Evolutionary conservation across 306 rosid species (phyloP), one percentile per base, ranked within the genome.

Genomic region (Vachellia pachyceras): DNA sequence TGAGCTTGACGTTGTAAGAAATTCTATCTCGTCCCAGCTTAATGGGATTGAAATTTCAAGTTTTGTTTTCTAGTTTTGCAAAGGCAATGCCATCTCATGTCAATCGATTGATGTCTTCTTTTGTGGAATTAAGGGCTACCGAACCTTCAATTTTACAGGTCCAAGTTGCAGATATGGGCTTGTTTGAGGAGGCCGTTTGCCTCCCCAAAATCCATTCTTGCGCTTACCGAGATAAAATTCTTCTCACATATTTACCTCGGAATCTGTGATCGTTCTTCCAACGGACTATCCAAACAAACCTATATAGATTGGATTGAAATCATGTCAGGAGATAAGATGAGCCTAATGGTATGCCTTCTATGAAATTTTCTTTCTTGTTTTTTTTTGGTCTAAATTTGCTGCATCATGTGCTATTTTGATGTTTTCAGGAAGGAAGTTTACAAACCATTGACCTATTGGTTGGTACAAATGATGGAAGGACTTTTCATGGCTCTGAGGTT

Each of bases 141-240:
- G 54, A 47, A 47, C 17, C 54, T 47, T 47, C 54, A 12, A 47
- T 47, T 46, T 82, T 86, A 41, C 90, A 94, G 98, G 97, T 93
- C 76, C 97, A 89, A 87, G 99, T 95, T 88, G 97, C 90, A 11
- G 97, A n/a, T n/a, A n/a, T n/a, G n/a, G n/a, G n/a, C n/a, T n/a
- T n/a, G n/a, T n/a, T n/a, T n/a, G n/a, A n/a, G n/a, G n/a, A n/a
- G n/a, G n/a, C n/a, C n/a, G n/a, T n/a, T n/a, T n/a, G n/a, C n/a
- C n/a, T n/a, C n/a, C n/a, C n/a, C n/a, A n/a, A n/a, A n/a, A n/a
- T n/a, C n/a, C n/a, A n/a, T n/a, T n/a, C n/a, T n/a, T n/a, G n/a
- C n/a, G n/a, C n/a, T n/a, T n/a, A n/a, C n/a, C n/a, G n/a, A n/a
- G n/a, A n/a, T n/a, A n/a, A n/a, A n/a, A n/a, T n/a, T n/a, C n/a